Percentiles rank a stretch among this genome's conserved stretches.
phyloP scores from a whole-genome alignment of 129 eudicot species.

The Flaveria sonorensis region DNA sequence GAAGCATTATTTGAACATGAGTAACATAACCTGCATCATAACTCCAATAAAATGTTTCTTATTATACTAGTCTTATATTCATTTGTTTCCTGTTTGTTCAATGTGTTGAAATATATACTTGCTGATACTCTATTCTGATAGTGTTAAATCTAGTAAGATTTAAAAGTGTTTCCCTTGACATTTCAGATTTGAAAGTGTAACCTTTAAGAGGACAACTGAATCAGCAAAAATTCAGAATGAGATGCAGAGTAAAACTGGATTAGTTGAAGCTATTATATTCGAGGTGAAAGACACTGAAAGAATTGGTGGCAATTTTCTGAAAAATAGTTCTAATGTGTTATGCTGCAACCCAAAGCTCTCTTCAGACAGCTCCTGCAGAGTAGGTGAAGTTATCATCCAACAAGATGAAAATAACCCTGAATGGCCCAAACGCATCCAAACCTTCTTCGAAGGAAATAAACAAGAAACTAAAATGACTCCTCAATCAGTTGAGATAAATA shows the following conservation, averaged over 20 bases:
- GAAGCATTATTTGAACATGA: neutral
- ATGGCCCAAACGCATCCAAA: slow-evolving; percentile 65
- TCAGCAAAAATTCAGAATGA: slow-evolving; percentile 52
- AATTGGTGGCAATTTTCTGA: slow-evolving; percentile 58
- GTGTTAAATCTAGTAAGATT: neutral
- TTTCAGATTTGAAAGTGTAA: slow-evolving; percentile 63
- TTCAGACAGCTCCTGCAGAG: slow-evolving; percentile 48
- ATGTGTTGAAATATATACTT: slow-evolving; percentile 1
- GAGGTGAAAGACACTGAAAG: slow-evolving; percentile 69
- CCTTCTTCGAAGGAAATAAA: slow-evolving; percentile 55
- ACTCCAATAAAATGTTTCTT: neutral
- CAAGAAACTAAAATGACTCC: slow-evolving; percentile 52
- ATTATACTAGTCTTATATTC: neutral
- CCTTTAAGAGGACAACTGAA: slow-evolving; percentile 55
- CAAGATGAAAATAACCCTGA: slow-evolving; percentile 49
- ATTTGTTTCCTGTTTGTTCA: neutral
- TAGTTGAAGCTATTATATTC: slow-evolving; percentile 58
- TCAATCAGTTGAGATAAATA: slow-evolving; percentile 51
- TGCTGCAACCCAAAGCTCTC: slow-evolving; percentile 70
- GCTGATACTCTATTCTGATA: neutral
- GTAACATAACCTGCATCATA: neutral
- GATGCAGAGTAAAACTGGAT: slow-evolving; percentile 64
- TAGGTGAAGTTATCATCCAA: slow-evolving; percentile 66
- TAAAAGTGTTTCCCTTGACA: neutral
- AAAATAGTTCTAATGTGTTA: slow-evolving; percentile 38